A percentile compares a stretch with the other conserved stretches of the same genome.
phyloP scores from a whole-genome alignment of 2,329 filamentous ascomycete species.

The Cyclaneusma minus region DNA sequence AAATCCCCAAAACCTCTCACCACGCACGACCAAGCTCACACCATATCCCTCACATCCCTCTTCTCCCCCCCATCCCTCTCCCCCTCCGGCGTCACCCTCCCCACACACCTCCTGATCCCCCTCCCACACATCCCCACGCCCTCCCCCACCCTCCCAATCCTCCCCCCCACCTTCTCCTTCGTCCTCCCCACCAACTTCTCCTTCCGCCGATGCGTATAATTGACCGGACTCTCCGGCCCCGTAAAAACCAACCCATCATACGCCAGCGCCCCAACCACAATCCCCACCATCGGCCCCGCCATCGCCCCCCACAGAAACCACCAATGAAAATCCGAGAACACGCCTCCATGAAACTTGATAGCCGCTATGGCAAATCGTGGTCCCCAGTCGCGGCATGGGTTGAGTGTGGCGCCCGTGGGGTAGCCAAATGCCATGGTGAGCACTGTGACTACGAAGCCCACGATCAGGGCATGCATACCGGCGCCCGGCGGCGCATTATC shows the following conservation, averaged over 20 bases:
- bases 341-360: constrained; percentile 25
- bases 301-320: constrained; percentile 27
- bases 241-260: constrained; percentile 36
- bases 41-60: too few species aligned
- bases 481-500: constrained; percentile 30
- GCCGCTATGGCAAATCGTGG: constrained; percentile 28
- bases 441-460: constrained; percentile 25
- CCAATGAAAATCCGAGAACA: constrained; percentile 28
- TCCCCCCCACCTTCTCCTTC: constrained; percentile 13
- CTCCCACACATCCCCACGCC: constrained; percentile 2
- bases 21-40: too few species aligned
- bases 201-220: constrained; percentile 28
- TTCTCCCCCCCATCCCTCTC: too few species aligned
- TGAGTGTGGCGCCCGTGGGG: constrained; percentile 31
- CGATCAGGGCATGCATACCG: constrained; percentile 33
- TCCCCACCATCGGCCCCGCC: constrained; percentile 21
- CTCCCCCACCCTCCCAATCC: constrained; percentile 3
- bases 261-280: constrained; percentile 27
- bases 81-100: too few species aligned
- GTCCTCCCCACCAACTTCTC: constrained; percentile 28
- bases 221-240: constrained; percentile 32
- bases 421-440: constrained; percentile 25
- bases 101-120: constrained; percentile 3
- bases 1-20: too few species aligned
- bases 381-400: constrained; percentile 32